Percentiles rank a stretch among this genome's conserved stretches.
These are phyloP conservation scores for Magnusiomyces ingens DNA, from an alignment of 1,139 yeast genomes.

Conservation along the genomic window DNA sequence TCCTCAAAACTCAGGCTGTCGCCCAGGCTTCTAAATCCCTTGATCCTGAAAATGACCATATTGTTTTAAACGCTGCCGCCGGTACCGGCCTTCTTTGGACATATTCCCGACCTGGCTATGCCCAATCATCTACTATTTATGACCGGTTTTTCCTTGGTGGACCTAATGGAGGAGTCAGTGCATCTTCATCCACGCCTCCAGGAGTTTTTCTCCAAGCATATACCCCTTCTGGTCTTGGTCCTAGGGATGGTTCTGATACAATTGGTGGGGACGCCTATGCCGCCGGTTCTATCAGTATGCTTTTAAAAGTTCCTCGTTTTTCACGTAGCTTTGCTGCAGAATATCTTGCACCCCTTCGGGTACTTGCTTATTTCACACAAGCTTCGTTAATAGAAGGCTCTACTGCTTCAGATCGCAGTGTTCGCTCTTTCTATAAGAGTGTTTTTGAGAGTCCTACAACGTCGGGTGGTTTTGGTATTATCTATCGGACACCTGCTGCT, in stretches of 20 bases:
- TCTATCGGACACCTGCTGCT: conserved; percentile 12
- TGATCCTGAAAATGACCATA: conserved; percentile 18
- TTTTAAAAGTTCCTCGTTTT: conserved; percentile 16
- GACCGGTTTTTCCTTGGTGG: conserved; percentile 52
- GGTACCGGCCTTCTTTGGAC: conserved; percentile 20
- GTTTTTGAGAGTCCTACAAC: conserved; percentile 9
- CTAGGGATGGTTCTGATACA: conserved; percentile 48
- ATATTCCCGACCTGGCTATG: conserved; percentile 11
- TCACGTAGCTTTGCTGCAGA: background rate
- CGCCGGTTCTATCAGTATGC: conserved; percentile 15
- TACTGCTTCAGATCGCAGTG: too few species aligned
- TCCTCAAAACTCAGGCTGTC: conserved; percentile 8
- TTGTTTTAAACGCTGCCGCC: conserved; percentile 19
- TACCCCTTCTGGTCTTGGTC: conserved; percentile 65
- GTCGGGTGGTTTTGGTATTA: conserved; percentile 19
- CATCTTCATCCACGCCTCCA: conserved; percentile 6
- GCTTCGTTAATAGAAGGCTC: conserved; percentile 2
- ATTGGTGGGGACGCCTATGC: conserved; percentile 53
- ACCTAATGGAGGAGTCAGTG: conserved; percentile 45
- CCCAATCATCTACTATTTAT: conserved; percentile 24
- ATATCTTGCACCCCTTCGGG: conserved; percentile 16
- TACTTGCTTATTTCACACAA: conserved; percentile 17
- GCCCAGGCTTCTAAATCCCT: conserved; percentile 18
- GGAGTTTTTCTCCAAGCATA: conserved; percentile 47
- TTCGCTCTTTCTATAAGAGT: background rate